Conservation (phyloP, 1,284 basidiomycete genomes). For the Volvariella volvacea region DNA sequence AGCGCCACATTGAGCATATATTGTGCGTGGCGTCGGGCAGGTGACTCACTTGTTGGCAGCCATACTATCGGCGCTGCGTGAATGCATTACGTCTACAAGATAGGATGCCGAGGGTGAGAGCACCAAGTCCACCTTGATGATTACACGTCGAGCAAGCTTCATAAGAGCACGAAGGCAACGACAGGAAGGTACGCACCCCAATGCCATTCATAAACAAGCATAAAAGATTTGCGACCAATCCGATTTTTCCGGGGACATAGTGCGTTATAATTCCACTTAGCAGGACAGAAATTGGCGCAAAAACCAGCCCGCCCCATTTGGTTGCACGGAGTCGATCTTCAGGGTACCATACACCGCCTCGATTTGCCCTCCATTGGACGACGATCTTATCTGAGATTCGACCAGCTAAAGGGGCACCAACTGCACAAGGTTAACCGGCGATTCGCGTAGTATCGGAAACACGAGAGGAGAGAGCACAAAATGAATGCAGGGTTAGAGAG, state of each 20-base stretch:
- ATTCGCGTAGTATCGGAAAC: neutral
- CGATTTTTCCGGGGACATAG: slow-evolving; percentile 19
- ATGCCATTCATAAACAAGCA: slow-evolving; percentile 32
- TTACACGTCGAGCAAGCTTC: too few relatives aligned
- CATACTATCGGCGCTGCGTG: slow-evolving; percentile 29
- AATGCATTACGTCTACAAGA: slow-evolving; percentile 30
- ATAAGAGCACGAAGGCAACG: neutral
- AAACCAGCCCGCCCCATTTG: slow-evolving; percentile 13
- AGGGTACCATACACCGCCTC: slow-evolving; percentile 19
- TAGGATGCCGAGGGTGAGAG: slow-evolving; percentile 29
- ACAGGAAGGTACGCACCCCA: slow-evolving; percentile 26
- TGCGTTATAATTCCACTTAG: slow-evolving; percentile 15
- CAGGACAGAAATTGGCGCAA: slow-evolving; percentile 17
- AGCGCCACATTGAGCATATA: neutral
- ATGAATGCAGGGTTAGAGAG: neutral
- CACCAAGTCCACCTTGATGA: slow-evolving; percentile 22
- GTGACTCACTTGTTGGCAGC: slow-evolving; percentile 25
- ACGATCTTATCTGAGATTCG: slow-evolving; percentile 8
- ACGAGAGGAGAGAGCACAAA: neutral
- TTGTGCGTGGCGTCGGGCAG: neutral
- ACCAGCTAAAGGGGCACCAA: slow-evolving; percentile 8
- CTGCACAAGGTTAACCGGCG: slow-evolving; percentile 1
- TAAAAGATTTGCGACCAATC: slow-evolving; percentile 19
- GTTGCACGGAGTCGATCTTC: slow-evolving; percentile 22
- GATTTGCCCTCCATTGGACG: slow-evolving; percentile 5